These are phyloP conservation scores for Aspergillus quadrilineatus DNA, from an alignment of 2,329 filamentous ascomycete species.

Conservation along the genomic window DNA sequence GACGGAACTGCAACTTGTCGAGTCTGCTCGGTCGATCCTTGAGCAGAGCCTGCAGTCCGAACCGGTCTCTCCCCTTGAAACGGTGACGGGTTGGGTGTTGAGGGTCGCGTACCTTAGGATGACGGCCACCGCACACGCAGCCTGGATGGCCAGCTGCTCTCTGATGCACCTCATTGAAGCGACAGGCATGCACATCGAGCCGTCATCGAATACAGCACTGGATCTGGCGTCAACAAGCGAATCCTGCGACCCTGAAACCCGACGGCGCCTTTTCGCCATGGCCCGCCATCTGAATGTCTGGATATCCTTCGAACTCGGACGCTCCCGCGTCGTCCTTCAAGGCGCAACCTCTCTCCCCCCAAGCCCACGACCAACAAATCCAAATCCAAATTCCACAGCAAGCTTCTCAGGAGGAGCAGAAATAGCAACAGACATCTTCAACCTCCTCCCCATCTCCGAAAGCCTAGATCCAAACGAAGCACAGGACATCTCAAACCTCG, in stretches of 20 bases:
- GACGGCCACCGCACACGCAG: conserved; percentile 53
- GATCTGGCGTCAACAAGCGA: conserved; percentile 11
- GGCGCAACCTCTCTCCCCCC: conserved; percentile 48
- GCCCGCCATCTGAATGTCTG: conserved; percentile 60
- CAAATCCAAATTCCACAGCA: conserved; percentile 20
- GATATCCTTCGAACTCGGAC: conserved; percentile 60
- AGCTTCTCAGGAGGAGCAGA: conserved; percentile 30
- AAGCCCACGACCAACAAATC: conserved; percentile 28
- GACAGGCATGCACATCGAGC: conserved; percentile 39
- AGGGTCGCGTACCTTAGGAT: conserved; percentile 55
- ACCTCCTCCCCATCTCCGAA: conserved; percentile 54
- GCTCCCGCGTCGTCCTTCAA: conserved; percentile 52
- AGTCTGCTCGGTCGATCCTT: conserved; percentile 48
- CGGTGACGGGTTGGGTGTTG: conserved; percentile 50
- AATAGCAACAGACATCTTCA: conserved; percentile 48
- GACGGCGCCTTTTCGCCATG: conserved; percentile 50
- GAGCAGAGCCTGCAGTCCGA: conserved; percentile 41
- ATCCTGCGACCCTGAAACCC: conserved; percentile 36
- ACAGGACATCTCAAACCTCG: conserved; percentile 44
- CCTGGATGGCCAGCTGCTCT: conserved; percentile 57
- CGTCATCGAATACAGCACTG: conserved; percentile 18
- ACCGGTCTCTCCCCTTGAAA: conserved; percentile 28
- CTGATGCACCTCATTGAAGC: conserved; percentile 61
- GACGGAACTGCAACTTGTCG: conserved; percentile 49
- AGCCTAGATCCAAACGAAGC: conserved; percentile 54